phyloP scores from a whole-genome alignment of 208 protist genomes.

The Crithidia expoeki region DNA sequence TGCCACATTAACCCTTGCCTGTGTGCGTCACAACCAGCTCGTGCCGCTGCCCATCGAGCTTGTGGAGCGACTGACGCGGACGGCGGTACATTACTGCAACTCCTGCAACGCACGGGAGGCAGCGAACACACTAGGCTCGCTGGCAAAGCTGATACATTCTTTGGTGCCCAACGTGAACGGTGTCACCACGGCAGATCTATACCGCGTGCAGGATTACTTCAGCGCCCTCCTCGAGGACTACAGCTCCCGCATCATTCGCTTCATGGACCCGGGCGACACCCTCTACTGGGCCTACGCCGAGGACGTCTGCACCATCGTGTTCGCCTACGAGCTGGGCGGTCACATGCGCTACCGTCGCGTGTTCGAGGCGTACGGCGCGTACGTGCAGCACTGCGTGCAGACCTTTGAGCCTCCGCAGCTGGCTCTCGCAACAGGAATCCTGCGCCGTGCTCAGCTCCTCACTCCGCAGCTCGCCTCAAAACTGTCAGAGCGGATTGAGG shows the following conservation, averaged over 20 bases:
- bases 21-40: slow-evolving; percentile 65
- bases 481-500: slow-evolving; percentile 72
- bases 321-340: slow-evolving; percentile 83
- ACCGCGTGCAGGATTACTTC: slow-evolving; percentile 55
- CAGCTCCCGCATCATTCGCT: slow-evolving; percentile 53
- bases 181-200: slow-evolving; percentile 40
- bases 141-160: slow-evolving; percentile 56
- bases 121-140: slow-evolving; percentile 50
- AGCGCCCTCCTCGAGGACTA: slow-evolving; percentile 74
- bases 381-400: slow-evolving; percentile 50
- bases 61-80: slow-evolving; percentile 54
- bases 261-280: slow-evolving; percentile 53
- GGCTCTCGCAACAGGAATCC: slow-evolving; percentile 79
- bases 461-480: slow-evolving; percentile 47
- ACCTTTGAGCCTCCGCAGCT: slow-evolving; percentile 76
- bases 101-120: slow-evolving; percentile 49
- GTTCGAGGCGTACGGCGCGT: slow-evolving; percentile 63
- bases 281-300: slow-evolving; percentile 60
- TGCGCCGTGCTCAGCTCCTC: slow-evolving; percentile 75
- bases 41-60: slow-evolving; percentile 56
- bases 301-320: slow-evolving; percentile 69
- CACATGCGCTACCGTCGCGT: slow-evolving; percentile 62
- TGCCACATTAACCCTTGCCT: slow-evolving; percentile 55
- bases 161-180: slow-evolving; percentile 48
- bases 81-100: slow-evolving; percentile 51